Conservation (phyloP, 2,329 filamentous ascomycete species). For the Pseudogymnoascus sp. region DNA sequence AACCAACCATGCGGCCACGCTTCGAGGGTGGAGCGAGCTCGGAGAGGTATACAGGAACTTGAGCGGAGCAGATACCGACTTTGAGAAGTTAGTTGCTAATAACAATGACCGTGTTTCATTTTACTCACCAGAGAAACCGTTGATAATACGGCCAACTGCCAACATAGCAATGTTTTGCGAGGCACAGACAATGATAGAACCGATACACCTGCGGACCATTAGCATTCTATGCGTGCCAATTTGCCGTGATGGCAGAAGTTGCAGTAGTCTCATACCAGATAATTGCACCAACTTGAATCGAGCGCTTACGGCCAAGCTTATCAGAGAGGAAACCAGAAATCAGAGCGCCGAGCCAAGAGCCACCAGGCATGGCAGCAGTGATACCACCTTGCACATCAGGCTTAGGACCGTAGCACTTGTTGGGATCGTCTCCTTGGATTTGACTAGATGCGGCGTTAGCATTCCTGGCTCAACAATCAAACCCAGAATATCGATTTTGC, state of each 20-base stretch:
- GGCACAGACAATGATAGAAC: conserved; percentile 51
- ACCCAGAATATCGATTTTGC: conserved; percentile 33
- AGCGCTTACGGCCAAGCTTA: conserved; percentile 40
- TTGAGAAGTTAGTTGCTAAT: neutral
- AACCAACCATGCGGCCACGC: conserved; percentile 59
- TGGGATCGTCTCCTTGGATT: conserved; percentile 19
- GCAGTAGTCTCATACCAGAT: conserved; percentile 31
- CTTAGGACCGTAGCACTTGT: conserved; percentile 43
- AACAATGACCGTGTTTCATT: neutral
- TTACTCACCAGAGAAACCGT: conserved; percentile 42
- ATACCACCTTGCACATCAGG: conserved; percentile 51
- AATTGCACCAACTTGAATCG: conserved; percentile 40
- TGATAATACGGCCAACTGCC: conserved; percentile 49
- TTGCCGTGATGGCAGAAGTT: neutral
- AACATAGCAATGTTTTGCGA: conserved; percentile 49
- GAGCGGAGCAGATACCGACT: conserved; percentile 59
- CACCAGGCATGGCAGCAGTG: conserved; percentile 62
- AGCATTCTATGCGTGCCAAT: conserved; percentile 17
- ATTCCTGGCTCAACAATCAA: conserved; percentile 40
- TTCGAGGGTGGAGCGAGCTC: conserved; percentile 52
- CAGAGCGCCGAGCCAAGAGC: conserved; percentile 59
- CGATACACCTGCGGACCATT: conserved; percentile 42
- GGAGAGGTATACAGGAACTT: conserved; percentile 60
- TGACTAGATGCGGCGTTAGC: conserved; percentile 43
- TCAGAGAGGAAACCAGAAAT: conserved; percentile 52